phyloP scores from a whole-genome alignment of 2,329 filamentous ascomycete species.

The Penicillium janthinellum region DNA sequence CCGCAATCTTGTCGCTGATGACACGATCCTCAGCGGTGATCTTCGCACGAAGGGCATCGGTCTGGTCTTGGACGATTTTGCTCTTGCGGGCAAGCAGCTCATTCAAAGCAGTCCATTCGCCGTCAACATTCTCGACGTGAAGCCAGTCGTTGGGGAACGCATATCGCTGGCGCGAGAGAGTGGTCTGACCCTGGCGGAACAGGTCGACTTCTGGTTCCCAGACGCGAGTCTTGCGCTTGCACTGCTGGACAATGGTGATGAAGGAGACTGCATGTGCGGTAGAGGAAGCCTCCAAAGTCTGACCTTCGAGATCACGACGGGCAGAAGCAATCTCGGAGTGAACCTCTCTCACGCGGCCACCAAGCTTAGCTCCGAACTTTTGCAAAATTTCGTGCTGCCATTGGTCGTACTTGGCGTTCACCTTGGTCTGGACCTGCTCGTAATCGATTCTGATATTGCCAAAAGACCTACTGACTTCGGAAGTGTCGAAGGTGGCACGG shows the following conservation, averaged over 20 bases:
- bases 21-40: constrained; percentile 92
- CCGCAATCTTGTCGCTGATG: constrained; percentile 81
- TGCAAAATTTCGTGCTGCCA: constrained; percentile 97
- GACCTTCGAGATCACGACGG: constrained; percentile 83
- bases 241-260: constrained; percentile 96
- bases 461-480: constrained; percentile 88
- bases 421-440: constrained; percentile 96
- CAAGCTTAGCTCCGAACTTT: constrained; percentile 88
- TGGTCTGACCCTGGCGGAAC: constrained; percentile 94
- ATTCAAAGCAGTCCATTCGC: constrained; percentile 91
- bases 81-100: constrained; percentile 90
- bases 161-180: constrained; percentile 85
- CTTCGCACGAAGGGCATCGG: constrained; percentile 90
- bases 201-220: constrained; percentile 97
- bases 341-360: constrained; percentile 87
- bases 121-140: constrained; percentile 92
- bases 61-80: constrained; percentile 95
- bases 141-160: constrained; percentile 94
- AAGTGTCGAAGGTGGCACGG: constrained; percentile 94
- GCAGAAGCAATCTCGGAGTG: constrained; percentile 90
- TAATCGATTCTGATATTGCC: constrained; percentile 96
- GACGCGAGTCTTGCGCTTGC: constrained; percentile 86
- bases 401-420: constrained; percentile 98
- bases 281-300: constrained; percentile 89
- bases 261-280: constrained; percentile 97